These are phyloP conservation scores for Rubia tinctorum DNA, from an alignment of 305 asterid species.

Conservation along the genomic window DNA sequence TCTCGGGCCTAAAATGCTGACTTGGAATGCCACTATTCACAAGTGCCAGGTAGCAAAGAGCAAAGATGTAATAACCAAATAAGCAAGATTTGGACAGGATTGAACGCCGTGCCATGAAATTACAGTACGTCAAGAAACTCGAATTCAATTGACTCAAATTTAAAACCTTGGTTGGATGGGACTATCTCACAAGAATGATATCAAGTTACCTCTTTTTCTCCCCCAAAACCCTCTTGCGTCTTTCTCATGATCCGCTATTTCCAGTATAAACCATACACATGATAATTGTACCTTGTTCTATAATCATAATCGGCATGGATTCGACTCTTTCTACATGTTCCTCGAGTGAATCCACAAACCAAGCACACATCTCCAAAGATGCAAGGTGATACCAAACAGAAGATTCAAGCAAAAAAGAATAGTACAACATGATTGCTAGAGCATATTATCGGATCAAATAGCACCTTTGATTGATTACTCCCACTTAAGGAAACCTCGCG, in stretches of 20 bases:
- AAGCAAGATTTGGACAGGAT: background rate
- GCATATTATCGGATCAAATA: background rate
- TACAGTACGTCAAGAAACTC: background rate
- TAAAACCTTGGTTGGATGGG: background rate
- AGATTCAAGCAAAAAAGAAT: background rate
- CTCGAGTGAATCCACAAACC: background rate
- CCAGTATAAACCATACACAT: constrained; percentile 12
- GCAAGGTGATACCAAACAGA: background rate
- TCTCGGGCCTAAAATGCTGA: too few species aligned
- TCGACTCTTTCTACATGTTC: background rate
- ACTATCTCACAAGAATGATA: background rate
- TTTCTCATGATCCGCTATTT: background rate
- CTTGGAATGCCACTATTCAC: too few species aligned
- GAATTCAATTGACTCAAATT: background rate
- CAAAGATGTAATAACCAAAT: background rate
- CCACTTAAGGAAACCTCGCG: constrained; percentile 4
- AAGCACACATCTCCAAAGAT: constrained; percentile 6
- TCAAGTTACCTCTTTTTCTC: background rate
- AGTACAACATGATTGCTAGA: background rate
- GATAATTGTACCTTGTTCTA: background rate
- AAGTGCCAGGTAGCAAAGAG: too few species aligned
- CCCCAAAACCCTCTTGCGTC: constrained; percentile 4
- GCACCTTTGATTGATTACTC: constrained; percentile 18
- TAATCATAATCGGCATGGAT: background rate
- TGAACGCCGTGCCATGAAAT: background rate